Conservation (phyloP, 1,284 basidiomycete genomes). For the Neolentinus lepideus region DNA sequence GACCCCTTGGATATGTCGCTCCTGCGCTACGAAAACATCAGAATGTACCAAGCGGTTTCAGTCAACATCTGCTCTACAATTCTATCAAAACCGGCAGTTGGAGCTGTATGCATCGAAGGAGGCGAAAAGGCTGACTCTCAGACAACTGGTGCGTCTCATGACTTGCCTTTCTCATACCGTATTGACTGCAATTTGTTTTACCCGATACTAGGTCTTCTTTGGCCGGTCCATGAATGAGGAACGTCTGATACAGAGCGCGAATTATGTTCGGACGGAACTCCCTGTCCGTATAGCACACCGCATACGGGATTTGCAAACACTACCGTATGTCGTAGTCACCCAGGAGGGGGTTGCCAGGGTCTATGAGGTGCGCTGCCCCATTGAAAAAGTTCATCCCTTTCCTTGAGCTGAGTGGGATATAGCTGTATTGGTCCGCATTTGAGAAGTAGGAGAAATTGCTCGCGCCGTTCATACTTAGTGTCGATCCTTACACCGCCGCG, state of each 20-base stretch:
- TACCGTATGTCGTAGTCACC: constrained; percentile 86
- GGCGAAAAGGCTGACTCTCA: constrained; percentile 67
- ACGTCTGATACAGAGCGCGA: constrained; percentile 75
- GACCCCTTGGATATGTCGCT: not conserved
- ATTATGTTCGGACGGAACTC: constrained; percentile 85
- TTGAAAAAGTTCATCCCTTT: too few species aligned
- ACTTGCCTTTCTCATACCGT: constrained; percentile 11
- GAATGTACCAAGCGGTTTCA: not conserved
- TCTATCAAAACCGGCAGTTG: constrained; percentile 82
- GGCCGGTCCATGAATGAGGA: constrained; percentile 73
- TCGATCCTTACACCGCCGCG: not conserved
- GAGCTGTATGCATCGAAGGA: constrained; percentile 77
- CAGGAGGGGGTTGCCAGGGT: constrained; percentile 81
- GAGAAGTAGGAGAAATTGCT: constrained; percentile 49
- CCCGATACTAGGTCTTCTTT: constrained; percentile 45
- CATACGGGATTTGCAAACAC: constrained; percentile 77
- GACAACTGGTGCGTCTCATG: constrained; percentile 62
- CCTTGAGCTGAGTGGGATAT: too few species aligned
- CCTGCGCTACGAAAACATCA: not conserved
- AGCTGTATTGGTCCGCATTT: constrained; percentile 80
- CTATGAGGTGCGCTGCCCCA: constrained; percentile 58
- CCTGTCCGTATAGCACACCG: constrained; percentile 87
- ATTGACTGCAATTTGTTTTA: not conserved
- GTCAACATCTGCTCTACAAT: constrained; percentile 45
- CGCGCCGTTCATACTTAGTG: constrained; percentile 2